phyloP scores from a whole-genome alignment of 2,329 filamentous ascomycete species.

The Neopestalotiopsis sp. region DNA sequence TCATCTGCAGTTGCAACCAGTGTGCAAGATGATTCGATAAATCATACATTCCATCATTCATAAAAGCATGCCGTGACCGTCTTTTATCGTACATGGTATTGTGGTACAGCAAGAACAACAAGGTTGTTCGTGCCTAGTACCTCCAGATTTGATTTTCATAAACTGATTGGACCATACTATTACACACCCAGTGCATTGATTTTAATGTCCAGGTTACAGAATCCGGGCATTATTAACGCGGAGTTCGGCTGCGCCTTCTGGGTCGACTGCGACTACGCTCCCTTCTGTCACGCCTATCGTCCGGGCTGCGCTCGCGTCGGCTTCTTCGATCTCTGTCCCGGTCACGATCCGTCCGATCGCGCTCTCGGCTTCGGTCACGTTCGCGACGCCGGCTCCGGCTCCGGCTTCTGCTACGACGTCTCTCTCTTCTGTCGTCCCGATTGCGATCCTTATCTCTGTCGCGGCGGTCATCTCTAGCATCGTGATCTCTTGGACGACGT shows the following conservation, averaged over 20 bases:
- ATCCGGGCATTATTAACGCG: conserved; percentile 26
- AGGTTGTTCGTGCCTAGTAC: too few relatives aligned
- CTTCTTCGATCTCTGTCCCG: conserved; percentile 26
- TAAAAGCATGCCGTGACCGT: too few relatives aligned
- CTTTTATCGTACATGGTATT: neutral
- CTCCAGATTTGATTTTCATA: too few relatives aligned
- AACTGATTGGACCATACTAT: too few relatives aligned
- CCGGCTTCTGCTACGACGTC: conserved; percentile 31
- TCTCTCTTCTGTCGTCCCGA: conserved; percentile 21
- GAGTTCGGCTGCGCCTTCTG: conserved; percentile 31
- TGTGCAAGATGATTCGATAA: too few relatives aligned
- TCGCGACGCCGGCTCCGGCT: conserved; percentile 39
- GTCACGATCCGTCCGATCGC: conserved; percentile 29
- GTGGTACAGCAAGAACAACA: neutral
- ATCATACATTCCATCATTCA: too few relatives aligned
- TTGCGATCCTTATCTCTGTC: conserved; percentile 24
- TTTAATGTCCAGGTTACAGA: neutral
- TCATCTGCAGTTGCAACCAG: too few relatives aligned
- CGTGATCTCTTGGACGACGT: conserved; percentile 26
- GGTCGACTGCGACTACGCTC: conserved; percentile 29
- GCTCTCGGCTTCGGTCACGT: conserved; percentile 28
- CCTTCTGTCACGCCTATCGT: conserved; percentile 38
- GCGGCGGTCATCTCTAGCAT: conserved; percentile 12
- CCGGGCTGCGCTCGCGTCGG: conserved; percentile 29
- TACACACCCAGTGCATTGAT: neutral